These are phyloP conservation scores for Nicotiana undulata DNA, from an alignment of 257 asterid species.

Conservation along the genomic window DNA sequence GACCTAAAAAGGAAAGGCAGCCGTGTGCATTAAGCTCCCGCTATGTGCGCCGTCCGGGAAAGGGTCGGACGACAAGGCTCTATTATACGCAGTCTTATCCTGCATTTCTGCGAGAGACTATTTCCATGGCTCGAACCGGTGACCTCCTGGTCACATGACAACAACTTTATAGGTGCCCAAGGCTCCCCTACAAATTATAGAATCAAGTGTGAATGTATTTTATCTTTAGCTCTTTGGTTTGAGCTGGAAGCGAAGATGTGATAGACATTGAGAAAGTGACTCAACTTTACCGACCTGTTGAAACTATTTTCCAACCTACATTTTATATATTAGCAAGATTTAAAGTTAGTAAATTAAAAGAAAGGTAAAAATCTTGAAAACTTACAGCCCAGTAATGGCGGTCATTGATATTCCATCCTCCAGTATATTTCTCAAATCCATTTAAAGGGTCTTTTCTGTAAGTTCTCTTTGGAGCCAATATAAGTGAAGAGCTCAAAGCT, in stretches of 20 bases:
- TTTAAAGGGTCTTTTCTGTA: conserved; percentile 66
- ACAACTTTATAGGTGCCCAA: no score
- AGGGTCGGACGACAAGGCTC: no score
- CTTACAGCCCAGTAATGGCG: conserved; percentile 92
- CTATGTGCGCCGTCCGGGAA: no score
- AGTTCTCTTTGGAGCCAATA: conserved; percentile 71
- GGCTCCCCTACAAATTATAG: no score
- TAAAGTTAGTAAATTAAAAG: background rate
- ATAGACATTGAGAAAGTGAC: background rate
- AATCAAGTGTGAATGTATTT: no score
- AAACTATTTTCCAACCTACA: background rate
- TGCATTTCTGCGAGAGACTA: no score
- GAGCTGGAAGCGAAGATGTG: background rate
- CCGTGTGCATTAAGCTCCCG: no score
- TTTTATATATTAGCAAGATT: background rate
- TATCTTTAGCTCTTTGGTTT: no score
- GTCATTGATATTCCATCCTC: conserved; percentile 85
- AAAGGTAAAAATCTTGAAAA: background rate
- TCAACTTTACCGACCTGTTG: background rate
- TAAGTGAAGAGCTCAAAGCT: conserved; percentile 43
- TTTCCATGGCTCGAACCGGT: no score
- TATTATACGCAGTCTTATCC: no score
- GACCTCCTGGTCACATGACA: no score
- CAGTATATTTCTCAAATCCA: conserved; percentile 47
- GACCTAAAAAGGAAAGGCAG: no score